Evolutionary conservation across 1,284 basidiomycete species (phyloP), one percentile per base, ranked within the genome.

Genomic region (Apiotrichum mycotoxinovorans): DNA sequence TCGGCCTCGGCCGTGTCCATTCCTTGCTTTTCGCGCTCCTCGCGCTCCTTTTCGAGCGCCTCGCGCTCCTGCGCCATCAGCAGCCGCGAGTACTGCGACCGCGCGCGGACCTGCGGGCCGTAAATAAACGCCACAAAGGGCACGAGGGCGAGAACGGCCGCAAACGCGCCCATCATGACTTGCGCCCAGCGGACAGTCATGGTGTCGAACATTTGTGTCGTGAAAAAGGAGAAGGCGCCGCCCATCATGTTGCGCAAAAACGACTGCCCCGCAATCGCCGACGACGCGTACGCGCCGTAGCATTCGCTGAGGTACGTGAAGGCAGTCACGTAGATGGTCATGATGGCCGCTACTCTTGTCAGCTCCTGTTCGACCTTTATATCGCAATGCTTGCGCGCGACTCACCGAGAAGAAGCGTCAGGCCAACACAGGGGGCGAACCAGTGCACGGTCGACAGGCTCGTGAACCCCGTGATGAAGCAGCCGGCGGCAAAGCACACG

Each of bases 401-500:
- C 52, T 47, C 44, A 53, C 52, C 26, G 5, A 53, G 35, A 1
- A 53, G 23, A 22, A 47, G 22, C 0, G 52, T 53, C 12, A 53
- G 20, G 1, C 52, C 52, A 14, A 53, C n/a, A 15, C 52, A 53
- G 23, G 52, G 52, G 1, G 56, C 69, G 23, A 71, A 66, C 72
- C 68, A 75, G 61, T 69, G 66, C 2, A 71, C 59, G n/a, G 35
- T 51, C 1, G 63, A 48, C 15, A 65, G 51, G 49, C 68, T 63
- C 7, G 74, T 74, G 60, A 74, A 77, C 4, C 71, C 76, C 56
- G 70, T 77, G 51, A 77, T 67, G 72, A 87, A 84, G 79, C 87
- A 85, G 5, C 83, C 83, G 1, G 79, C 66, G 0, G 87, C 85
- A 52, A 89, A 80, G 3, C 85, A 64, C 15, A 89, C 57, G 0